These are phyloP conservation scores for Rhododendron molle DNA, from an alignment of 148 eudicot species.

Conservation along the genomic window DNA sequence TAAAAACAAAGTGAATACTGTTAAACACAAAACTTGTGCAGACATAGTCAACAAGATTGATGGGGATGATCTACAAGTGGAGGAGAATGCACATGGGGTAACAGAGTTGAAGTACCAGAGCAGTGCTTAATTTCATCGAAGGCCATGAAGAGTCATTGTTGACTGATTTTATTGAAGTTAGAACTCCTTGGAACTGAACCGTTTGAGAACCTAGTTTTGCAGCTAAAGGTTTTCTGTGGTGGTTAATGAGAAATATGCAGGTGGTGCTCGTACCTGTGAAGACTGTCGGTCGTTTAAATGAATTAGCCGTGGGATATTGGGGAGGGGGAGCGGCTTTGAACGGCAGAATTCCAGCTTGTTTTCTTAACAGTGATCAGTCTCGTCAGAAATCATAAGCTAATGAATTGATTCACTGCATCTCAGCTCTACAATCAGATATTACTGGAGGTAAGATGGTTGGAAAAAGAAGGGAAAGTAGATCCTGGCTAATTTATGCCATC, in stretches of 20 bases:
- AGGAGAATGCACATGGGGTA: too few species aligned
- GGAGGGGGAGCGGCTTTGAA: not conserved
- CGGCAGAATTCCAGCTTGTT: too few species aligned
- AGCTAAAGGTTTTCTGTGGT: not conserved
- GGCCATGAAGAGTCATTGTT: too few species aligned
- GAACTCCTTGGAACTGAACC: not conserved
- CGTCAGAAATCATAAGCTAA: too few species aligned
- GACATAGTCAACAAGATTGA: too few species aligned
- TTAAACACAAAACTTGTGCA: too few species aligned
- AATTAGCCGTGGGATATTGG: not conserved
- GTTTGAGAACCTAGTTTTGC: slow-evolving; percentile 3
- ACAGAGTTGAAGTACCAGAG: too few species aligned
- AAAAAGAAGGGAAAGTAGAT: not conserved
- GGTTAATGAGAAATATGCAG: not conserved
- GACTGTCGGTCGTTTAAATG: not conserved
- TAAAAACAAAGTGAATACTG: too few species aligned
- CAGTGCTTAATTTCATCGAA: too few species aligned
- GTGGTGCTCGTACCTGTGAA: not conserved
- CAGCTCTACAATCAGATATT: not conserved
- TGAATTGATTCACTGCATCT: not conserved
- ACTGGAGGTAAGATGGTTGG: not conserved
- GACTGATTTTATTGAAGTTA: too few species aligned
- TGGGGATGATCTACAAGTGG: too few species aligned
- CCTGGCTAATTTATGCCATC: not conserved
- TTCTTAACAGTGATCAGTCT: too few species aligned